These are phyloP conservation scores for Phytopythium aichiense DNA, from an alignment of 352 stramenopile genomes.

Conservation along the genomic window DNA sequence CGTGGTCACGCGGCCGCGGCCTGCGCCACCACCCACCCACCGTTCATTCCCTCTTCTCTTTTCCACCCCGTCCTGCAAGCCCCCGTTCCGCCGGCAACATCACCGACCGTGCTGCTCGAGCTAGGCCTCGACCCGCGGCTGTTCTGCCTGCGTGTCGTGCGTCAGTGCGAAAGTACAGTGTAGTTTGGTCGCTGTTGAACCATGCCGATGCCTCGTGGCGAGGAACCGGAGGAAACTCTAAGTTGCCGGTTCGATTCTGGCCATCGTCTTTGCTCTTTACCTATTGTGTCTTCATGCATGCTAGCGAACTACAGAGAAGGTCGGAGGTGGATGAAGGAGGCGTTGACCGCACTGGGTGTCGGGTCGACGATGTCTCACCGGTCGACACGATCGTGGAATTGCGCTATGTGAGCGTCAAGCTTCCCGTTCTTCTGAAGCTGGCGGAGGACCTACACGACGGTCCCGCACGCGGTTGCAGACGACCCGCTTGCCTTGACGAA, in stretches of 20 bases:
- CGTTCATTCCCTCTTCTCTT: not conserved
- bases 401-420: conserved; percentile 2
- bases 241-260: not conserved
- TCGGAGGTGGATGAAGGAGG: conserved; percentile 8
- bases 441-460: conserved; percentile 8
- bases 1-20: too few relatives aligned
- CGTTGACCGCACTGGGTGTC: conserved; percentile 1
- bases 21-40: too few relatives aligned
- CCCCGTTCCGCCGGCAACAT: too few relatives aligned
- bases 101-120: too few relatives aligned
- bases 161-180: too few relatives aligned
- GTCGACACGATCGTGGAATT: conserved; percentile 1
- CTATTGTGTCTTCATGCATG: not conserved
- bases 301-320: not conserved
- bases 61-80: too few relatives aligned
- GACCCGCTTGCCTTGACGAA: conserved; percentile 8
- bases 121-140: too few relatives aligned
- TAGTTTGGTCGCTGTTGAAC: too few relatives aligned
- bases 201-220: not conserved
- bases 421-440: conserved; percentile 10
- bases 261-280: not conserved
- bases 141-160: too few relatives aligned
- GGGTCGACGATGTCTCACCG: conserved; percentile 2
- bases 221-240: not conserved
- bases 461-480: not conserved